Evolutionary conservation across 805 yeast genomes (phyloP), one percentile per base, ranked within the genome.

Genomic region (Metschnikowia hibisci): DNA sequence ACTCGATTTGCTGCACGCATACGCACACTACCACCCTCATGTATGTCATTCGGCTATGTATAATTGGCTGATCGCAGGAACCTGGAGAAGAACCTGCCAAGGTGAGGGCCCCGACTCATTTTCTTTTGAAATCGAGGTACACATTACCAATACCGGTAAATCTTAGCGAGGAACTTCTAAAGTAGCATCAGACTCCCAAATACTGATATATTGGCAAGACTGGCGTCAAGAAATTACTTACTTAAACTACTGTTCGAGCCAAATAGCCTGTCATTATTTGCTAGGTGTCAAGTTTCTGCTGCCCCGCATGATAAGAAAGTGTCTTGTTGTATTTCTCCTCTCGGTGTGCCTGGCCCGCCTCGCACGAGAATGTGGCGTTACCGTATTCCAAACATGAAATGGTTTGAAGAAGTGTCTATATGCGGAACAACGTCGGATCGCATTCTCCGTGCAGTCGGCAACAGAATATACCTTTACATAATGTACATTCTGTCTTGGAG

Each of bases 401-500:
- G 32, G 25, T 35, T 35, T 27, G 16, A 14, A 35, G 39, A 34
- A 28, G 25, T 10, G 39, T 12, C 39, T 35, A 35, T 35, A 35
- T 35, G 32, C 32, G 39, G 18, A 12, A 13, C 15, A 23, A 27
- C 2, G 6, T 35, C 39, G 39, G 32, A 16, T 35, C 39, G 39
- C 12, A 16, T 8, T 35, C 15, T 28, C 32, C 16, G 32, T 18
- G 11, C 39, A 7, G 25, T 35, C 32, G 32, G 39, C 26, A 30
- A 22, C 18, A 9, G 26, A 11, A 23, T 30, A 31, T 18, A 35
- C 39, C 6, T 22, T 16, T 16, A 27, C 31, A 18, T 14, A 18
- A 35, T 9, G 39, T 32, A 35, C 39, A 35, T 35, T 35, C 39
- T 27, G 39, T 23, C 32, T 11, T 35, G 39, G 25, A n/a, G 39